Evolutionary conservation across 306 rosid species (phyloP), one percentile per base, ranked within the genome.

Genomic region (Glycine tomentella): DNA sequence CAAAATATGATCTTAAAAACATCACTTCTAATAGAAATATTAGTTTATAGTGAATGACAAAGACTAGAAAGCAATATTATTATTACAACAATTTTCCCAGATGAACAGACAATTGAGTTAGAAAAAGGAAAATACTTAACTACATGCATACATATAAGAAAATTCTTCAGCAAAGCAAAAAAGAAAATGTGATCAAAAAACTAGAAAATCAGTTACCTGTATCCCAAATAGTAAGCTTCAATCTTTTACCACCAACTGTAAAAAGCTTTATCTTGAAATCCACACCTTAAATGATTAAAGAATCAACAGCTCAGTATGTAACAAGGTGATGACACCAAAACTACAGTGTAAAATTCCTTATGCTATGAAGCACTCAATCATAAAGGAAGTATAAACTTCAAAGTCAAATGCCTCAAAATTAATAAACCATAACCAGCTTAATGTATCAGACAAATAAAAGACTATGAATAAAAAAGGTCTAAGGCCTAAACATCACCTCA

Each of bases 171-270:
- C 9, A 55, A 58, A 50, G 49, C 1, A 66, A 25, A 13, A 61
- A 58, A 57, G 58, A 58, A 69, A 84, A 5, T 66, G 69, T 14
- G 15, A 70, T 67, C 52, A 33, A 64, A 48, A 33, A 38, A 46
- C 15, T 25, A 73, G 61, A 58, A 58, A 58, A 68, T 8, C 50
- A 61, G 51, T 49, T 81, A 95, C 99, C 99, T 64, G 99, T 95
- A 90, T 95, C 99, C 99, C 99, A 95, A 61, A 95, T 91, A 25
- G 99, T 95, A 64, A 95, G 98, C 93, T 95, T 95, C 90, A 93
- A 82, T 84, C 87, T 88, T 81, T 91, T 95, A 13, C 92, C 97
- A 50, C 88, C 91, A 55, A 95, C 77, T 15, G 97, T 89, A 50
- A 93, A 83, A 83, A 82, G 87, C 86, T 93, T 95, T 87, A 95